These are phyloP conservation scores for Viola pubescens DNA, from an alignment of 441 rosid species.

Conservation along the genomic window DNA sequence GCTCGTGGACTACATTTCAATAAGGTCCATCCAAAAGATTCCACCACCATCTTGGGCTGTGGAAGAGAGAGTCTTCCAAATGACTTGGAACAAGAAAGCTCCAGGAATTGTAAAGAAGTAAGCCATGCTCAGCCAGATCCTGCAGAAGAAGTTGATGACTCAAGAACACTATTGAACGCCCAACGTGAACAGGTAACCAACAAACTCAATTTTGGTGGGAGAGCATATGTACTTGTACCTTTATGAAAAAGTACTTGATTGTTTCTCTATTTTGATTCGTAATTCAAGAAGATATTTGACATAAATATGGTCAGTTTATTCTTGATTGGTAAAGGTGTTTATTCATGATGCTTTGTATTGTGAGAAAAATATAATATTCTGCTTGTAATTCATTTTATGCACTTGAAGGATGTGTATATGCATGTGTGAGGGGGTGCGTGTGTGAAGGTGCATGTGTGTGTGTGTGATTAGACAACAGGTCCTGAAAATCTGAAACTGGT, in stretches of 20 bases:
- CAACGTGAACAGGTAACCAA: slow-evolving; percentile 39
- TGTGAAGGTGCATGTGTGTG: not conserved
- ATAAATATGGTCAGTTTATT: not conserved
- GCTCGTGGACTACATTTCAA: not conserved
- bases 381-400: no score
- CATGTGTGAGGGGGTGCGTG: no score
- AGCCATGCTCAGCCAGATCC: slow-evolving; percentile 21
- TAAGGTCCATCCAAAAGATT: no score
- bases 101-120: slow-evolving; percentile 22
- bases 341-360: slow-evolving; percentile 5
- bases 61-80: slow-evolving; percentile 16
- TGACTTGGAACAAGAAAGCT: slow-evolving; percentile 17
- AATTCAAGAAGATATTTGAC: not conserved
- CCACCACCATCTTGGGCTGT: not conserved
- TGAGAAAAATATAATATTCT: not conserved
- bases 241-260: no score
- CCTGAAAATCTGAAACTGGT: no score
- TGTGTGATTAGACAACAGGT: not conserved
- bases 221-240: no score
- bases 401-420: not conserved
- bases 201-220: not conserved
- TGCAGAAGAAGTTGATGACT: slow-evolving; percentile 20
- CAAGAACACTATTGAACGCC: slow-evolving; percentile 14
- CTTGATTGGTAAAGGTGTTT: not conserved
- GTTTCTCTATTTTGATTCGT: no score